Evolutionary conservation across 768 basidiomycete genomes (phyloP).

Genomic region (Pulveroboletus frians): DNA sequence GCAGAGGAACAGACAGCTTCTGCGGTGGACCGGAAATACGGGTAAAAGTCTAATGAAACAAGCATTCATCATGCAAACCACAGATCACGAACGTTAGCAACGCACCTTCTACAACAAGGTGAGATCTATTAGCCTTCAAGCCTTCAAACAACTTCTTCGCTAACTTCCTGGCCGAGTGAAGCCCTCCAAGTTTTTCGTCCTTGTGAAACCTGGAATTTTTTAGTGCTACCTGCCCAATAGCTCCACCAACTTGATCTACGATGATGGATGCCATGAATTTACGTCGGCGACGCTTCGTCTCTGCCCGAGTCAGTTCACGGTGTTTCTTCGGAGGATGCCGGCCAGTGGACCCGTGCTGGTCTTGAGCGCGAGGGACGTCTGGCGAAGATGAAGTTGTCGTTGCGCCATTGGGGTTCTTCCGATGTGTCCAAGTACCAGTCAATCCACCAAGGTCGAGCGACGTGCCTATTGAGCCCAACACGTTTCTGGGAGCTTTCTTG

Average conservation of each 20-base stretch:
- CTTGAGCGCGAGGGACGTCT: slow-evolving; percentile 5
- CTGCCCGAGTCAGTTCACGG: slow-evolving; percentile 21
- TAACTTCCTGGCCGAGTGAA: slow-evolving; percentile 60
- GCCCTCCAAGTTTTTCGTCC: slow-evolving; percentile 46
- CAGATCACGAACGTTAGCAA: not conserved
- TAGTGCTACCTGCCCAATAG: slow-evolving; percentile 64
- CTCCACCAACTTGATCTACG: slow-evolving; percentile 61
- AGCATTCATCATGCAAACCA: not conserved
- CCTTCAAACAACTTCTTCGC: slow-evolving; percentile 64
- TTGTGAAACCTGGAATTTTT: slow-evolving; percentile 60
- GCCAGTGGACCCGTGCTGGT: slow-evolving; percentile 9
- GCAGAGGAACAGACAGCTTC: slow-evolving; percentile 50
- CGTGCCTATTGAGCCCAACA: slow-evolving; percentile 33
- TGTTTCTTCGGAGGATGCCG: slow-evolving; percentile 11
- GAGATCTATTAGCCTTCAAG: slow-evolving; percentile 52
- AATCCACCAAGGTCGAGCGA: slow-evolving; percentile 32
- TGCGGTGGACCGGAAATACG: slow-evolving; percentile 66
- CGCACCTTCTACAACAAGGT: slow-evolving; percentile 64
- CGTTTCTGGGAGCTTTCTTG: slow-evolving; percentile 44
- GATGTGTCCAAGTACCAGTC: slow-evolving; percentile 9
- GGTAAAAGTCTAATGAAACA: slow-evolving; percentile 58
- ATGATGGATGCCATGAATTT: slow-evolving; percentile 61
- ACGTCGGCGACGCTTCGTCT: slow-evolving; percentile 38
- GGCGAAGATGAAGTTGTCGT: slow-evolving; percentile 7
- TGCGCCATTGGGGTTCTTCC: slow-evolving; percentile 9